Base-by-base conservation (phyloP, 805 yeast species). In the Metschnikowia aberdeeniae region DNA sequence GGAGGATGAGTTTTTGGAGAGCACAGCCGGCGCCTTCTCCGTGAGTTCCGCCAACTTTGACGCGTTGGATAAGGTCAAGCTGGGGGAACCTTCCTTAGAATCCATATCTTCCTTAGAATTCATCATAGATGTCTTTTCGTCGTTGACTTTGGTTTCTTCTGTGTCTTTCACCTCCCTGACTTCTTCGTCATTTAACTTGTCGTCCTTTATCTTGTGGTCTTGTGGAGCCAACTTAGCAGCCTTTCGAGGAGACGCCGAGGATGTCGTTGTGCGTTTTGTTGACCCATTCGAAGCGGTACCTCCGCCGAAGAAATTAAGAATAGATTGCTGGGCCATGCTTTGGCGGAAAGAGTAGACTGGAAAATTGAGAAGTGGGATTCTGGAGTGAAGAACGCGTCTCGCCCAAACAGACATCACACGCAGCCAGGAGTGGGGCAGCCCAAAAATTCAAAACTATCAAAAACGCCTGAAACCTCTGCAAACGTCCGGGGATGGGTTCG, bases 241-340 rank as follows among this genome's bases (percentile, higher is more conserved):
- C 7, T 39, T 22, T 12, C 26, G 19, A 13, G 44, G 32, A n/a
- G 46, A 17, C 9, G 17, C 40, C 33, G 20, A 27, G 8, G 34
- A 14, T 6, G 40, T n/a, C 4, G 6, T 29, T 24, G 34, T n/a
- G 19, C 42, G 30, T 29, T 35, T 35, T 9, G 38, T 10, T 4
- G 41, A 8, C 13, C 37, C 43, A 19, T 45, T 39, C 11, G 37
- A 30, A 14, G 19, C 32, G 27, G 33, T 31, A 33, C 40, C 42
- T 12, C 49, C 46, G 28, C 54, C 51, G 36, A 53, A 53, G 31
- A 53, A 53, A 14, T 49, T 43, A 12, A 53, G 34, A 28, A 53
- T 53, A 13, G 55, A 52, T 26, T 50, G 55, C 33, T 53, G 57
- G 13, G 46, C 49, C 57, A 53, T 53, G 10, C 24, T 17, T 17